Evolutionary conservation across 192 early-diverging fungal species (phyloP).

Genomic region (Coemansia sp.): DNA sequence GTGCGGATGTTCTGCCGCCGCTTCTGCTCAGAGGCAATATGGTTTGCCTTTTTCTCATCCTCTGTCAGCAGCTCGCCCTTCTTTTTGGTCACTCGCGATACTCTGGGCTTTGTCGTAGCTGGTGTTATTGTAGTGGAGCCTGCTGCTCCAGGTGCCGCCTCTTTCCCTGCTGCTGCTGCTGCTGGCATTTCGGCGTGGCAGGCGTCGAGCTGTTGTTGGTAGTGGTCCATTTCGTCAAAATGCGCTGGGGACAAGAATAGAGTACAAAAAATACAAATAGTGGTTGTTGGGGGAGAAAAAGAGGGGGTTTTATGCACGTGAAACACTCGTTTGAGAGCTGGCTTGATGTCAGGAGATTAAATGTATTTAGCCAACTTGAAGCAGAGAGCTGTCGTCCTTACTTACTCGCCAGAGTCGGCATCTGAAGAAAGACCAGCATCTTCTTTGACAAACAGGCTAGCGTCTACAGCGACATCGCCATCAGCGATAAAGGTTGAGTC

Average conservation of each 20-base stretch:
- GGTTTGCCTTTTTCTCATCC: conserved; percentile 90
- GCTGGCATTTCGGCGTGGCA: neutral
- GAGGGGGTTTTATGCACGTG: conserved; percentile 8
- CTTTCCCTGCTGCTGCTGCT: neutral
- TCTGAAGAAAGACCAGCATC: conserved; percentile 33
- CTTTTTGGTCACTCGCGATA: conserved; percentile 32
- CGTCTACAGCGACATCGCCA: conserved; percentile 83
- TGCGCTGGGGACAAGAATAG: neutral
- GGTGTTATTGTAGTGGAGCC: neutral
- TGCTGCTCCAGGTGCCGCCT: neutral
- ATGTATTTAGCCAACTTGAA: neutral
- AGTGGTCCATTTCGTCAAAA: conserved; percentile 3
- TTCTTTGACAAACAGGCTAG: conserved; percentile 69
- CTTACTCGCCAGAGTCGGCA: conserved; percentile 62
- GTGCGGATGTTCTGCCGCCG: conserved; percentile 85
- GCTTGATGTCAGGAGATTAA: neutral
- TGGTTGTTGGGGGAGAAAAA: neutral
- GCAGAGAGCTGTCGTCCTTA: conserved; percentile 10
- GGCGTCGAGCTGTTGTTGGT: neutral
- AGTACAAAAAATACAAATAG: neutral
- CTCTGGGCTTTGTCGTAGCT: neutral
- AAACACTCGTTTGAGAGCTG: neutral
- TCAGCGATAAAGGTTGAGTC: conserved; percentile 81
- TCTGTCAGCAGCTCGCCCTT: conserved; percentile 78
- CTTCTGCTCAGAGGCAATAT: conserved; percentile 94